Percentiles rank a stretch among this genome's conserved stretches.
Evolutionary conservation across 139 green algal genomes (phyloP).

Genomic region (Eudorina sp.): DNA sequence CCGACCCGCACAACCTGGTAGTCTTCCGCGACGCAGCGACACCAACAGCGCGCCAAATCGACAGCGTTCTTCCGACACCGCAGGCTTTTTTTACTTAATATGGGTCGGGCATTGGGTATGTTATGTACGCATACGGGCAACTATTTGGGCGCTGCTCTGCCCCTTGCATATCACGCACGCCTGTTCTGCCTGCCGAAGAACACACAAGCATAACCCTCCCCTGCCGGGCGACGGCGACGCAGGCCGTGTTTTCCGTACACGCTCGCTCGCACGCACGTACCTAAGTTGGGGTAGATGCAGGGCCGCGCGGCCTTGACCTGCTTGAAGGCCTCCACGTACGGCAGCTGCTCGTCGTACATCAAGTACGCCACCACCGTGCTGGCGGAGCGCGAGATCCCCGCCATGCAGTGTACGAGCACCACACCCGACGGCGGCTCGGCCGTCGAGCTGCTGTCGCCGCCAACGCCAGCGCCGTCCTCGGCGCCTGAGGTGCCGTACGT

Average conservation of each 20-base stretch:
- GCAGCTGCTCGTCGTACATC: conserved; percentile 68
- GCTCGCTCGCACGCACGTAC: not conserved
- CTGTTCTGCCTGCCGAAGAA: not conserved
- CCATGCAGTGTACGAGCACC: conserved; percentile 89
- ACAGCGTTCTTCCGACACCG: too few species aligned
- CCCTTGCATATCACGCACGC: not conserved
- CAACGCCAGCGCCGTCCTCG: not conserved
- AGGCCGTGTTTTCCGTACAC: too few species aligned
- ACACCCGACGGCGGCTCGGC: not conserved
- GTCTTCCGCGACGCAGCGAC: too few species aligned
- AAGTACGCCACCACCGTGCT: conserved; percentile 90
- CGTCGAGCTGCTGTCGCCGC: not conserved
- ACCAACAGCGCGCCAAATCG: too few species aligned
- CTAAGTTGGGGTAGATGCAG: conserved; percentile 44
- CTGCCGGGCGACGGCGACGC: not conserved
- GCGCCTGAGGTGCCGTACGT: too few species aligned
- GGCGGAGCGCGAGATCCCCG: conserved; percentile 89
- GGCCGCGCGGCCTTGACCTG: conserved; percentile 28
- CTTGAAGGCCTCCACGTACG: conserved; percentile 24
- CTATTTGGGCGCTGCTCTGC: too few species aligned
- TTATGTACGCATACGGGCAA: too few species aligned
- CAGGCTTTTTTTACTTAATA: too few species aligned
- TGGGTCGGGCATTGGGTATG: too few species aligned
- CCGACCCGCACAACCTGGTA: too few species aligned
- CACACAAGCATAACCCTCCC: not conserved